A percentile compares a stretch with the other conserved stretches of the same genome.
These are phyloP conservation scores for Kockiozyma suomiensis DNA, from an alignment of 805 yeast genomes.

Conservation along the genomic window DNA sequence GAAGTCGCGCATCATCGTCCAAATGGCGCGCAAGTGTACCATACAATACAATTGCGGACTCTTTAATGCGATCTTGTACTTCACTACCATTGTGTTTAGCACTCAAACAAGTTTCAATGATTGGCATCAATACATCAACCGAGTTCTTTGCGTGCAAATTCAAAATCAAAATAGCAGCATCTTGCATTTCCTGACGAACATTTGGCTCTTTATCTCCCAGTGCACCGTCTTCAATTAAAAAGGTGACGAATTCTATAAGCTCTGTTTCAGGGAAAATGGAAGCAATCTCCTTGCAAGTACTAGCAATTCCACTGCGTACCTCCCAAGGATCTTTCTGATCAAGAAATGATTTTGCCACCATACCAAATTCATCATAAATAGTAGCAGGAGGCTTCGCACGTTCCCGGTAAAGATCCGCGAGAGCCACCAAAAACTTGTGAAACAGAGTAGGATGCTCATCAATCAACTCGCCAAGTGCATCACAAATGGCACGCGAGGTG, in stretches of 20 bases:
- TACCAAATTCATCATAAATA: slow-evolving; percentile 75
- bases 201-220: slow-evolving; percentile 71
- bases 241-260: slow-evolving; percentile 58
- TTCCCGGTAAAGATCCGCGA: slow-evolving; percentile 59
- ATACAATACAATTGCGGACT: slow-evolving; percentile 80
- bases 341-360: slow-evolving; percentile 62
- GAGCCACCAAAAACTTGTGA: slow-evolving; percentile 45
- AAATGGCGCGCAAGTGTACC: slow-evolving; percentile 91
- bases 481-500: slow-evolving; percentile 67
- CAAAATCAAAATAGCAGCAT: slow-evolving; percentile 81
- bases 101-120: slow-evolving; percentile 69
- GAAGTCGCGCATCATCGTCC: slow-evolving; percentile 64
- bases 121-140: slow-evolving; percentile 75
- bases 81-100: slow-evolving; percentile 38
- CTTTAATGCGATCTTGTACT: slow-evolving; percentile 65
- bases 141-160: slow-evolving; percentile 62
- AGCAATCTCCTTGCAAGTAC: slow-evolving; percentile 61
- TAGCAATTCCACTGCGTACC: slow-evolving; percentile 77
- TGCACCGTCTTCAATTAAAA: slow-evolving; percentile 58
- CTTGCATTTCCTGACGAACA: slow-evolving; percentile 81
- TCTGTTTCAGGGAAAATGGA: slow-evolving; percentile 46
- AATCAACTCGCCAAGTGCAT: slow-evolving; percentile 50
- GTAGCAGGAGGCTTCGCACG: slow-evolving; percentile 77
- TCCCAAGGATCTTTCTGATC: slow-evolving; percentile 81
- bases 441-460: slow-evolving; percentile 38